Conservation (phyloP, 371 early-diverging fungal genomes). For the Rhizomucor pusillus region DNA sequence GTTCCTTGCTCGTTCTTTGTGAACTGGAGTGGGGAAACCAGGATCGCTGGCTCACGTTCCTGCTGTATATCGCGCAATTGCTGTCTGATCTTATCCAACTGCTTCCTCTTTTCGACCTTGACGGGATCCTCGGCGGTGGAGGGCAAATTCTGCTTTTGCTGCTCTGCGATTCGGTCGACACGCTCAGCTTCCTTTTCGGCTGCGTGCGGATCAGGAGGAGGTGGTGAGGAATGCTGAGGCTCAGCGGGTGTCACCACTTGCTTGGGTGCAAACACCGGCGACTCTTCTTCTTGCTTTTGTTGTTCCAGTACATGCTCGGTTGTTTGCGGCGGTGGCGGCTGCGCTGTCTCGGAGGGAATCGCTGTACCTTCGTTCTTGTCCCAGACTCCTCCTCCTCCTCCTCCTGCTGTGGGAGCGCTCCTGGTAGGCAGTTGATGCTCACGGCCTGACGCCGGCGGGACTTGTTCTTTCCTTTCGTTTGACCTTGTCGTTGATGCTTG, state of each 20-base stretch:
- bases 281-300: not conserved
- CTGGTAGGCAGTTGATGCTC: not conserved
- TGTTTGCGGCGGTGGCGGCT: not conserved
- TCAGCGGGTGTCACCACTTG: not conserved
- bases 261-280: not conserved
- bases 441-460: not conserved
- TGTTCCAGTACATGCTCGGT: not conserved
- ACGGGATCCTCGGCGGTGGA: slow-evolving; percentile 10
- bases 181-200: not conserved
- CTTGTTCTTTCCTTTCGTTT: not conserved
- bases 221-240: not conserved
- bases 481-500: not conserved
- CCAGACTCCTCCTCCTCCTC: too few relatives aligned
- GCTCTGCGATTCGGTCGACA: slow-evolving; percentile 12
- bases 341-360: too few relatives aligned
- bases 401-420: too few relatives aligned
- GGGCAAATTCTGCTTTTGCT: slow-evolving; percentile 8
- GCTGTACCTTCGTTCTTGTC: too few relatives aligned
- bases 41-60: slow-evolving; percentile 15
- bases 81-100: slow-evolving; percentile 20
- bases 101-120: not conserved
- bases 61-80: slow-evolving; percentile 23
- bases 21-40: slow-evolving; percentile 24
- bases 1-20: slow-evolving; percentile 8
- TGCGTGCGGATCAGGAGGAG: not conserved